phyloP scores from a whole-genome alignment of 306 rosid species.

The Prunus mume region DNA sequence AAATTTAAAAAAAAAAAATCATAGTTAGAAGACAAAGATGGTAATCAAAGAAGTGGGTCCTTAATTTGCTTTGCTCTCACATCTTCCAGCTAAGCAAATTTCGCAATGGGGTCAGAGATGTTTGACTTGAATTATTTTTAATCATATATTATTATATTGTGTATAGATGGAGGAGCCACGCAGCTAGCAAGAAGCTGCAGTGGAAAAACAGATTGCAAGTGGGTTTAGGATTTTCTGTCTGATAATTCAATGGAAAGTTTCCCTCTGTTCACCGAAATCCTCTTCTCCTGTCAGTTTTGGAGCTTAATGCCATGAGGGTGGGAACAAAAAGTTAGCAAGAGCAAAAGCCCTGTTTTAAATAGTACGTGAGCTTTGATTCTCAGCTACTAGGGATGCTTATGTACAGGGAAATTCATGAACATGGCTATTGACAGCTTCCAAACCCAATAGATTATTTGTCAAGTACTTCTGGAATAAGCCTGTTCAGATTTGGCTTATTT shows the following conservation, averaged over 20 bases:
- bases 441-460: neutral
- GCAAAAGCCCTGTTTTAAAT: neutral
- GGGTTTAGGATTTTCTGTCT: constrained; percentile 22
- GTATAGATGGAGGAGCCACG: neutral
- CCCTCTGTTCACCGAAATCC: constrained; percentile 36
- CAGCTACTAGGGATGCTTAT: neutral
- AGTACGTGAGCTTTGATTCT: neutral
- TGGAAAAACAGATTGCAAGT: constrained; percentile 13
- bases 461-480: neutral
- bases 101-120: constrained; percentile 40
- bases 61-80: constrained; percentile 25
- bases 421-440: neutral
- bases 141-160: neutral
- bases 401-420: neutral
- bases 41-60: constrained; percentile 44
- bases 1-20: neutral
- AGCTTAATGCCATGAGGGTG: neutral
- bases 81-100: constrained; percentile 47
- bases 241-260: constrained; percentile 24
- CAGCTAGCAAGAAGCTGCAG: neutral
- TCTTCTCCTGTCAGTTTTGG: neutral
- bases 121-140: constrained; percentile 28
- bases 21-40: constrained; percentile 31
- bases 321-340: constrained; percentile 10
- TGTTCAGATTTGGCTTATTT: neutral